Evolutionary conservation across 179 eudicot species (phyloP).

Genomic region (Beta lomatogona): DNA sequence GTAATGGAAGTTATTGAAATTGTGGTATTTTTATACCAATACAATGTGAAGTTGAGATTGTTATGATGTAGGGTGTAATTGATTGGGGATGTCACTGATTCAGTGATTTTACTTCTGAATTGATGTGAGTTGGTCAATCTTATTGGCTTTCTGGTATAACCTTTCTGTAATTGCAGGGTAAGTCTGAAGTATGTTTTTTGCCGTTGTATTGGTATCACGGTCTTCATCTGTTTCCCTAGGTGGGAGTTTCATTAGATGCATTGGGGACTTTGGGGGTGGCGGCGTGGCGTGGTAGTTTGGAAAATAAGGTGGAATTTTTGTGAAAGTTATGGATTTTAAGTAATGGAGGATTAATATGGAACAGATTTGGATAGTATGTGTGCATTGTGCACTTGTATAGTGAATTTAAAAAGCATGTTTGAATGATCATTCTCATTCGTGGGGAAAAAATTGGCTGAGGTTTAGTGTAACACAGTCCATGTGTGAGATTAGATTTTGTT

Average conservation of each 20-base stretch:
- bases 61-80: not conserved
- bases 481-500: no score
- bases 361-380: not conserved
- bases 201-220: not conserved
- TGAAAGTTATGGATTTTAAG: not conserved
- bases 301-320: constrained; percentile 5
- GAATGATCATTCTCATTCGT: not conserved
- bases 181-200: not conserved
- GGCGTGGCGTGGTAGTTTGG: not conserved
- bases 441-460: not conserved
- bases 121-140: not conserved
- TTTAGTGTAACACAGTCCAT: no score
- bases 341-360: not conserved
- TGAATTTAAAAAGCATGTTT: not conserved
- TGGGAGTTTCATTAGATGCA: not conserved
- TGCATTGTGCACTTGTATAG: not conserved
- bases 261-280: not conserved
- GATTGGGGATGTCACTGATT: no score
- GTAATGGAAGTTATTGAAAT: not conserved
- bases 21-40: not conserved
- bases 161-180: not conserved
- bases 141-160: not conserved
- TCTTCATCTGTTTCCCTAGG: not conserved
- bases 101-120: no score
- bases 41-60: not conserved